Base-by-base conservation (phyloP, 129 eudicot genomes). In the Scalesia atractyloides region DNA sequence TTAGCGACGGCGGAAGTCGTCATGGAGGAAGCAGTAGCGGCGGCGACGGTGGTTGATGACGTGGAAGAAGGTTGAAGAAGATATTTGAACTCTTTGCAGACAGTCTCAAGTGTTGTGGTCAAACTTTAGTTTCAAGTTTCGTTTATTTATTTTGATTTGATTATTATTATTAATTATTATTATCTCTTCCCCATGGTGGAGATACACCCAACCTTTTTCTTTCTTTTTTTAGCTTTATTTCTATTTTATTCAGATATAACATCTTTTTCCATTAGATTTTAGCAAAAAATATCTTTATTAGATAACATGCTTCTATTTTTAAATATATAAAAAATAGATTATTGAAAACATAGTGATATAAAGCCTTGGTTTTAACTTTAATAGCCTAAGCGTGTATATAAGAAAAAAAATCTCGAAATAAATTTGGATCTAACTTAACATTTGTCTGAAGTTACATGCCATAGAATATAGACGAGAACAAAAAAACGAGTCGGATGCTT, bases 41-140 rank as follows among this genome's bases (percentile, higher is more conserved):
- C 8, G 52, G 64, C 15, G 43, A 15, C 18, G 24, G 76, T 22
- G 67, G 67, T 70, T 14, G n/a, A 24, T 1, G 20, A 49, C 3
- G 3, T 18, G 22, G 65, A 64, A 16, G 59, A 58, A 33, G 50
- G 48, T 30, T 73, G 62, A 48, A 73, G 77, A 47, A 30, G 34
- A 30, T 30, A 39, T 39, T 39, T 39, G 44, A 39, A 36, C 34
- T 44, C 49, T 51, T 52, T 18, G 18, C 7, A 48, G 1, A 5
- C 24, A 14, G 10, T 14, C 30, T 18, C 13, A 69, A 51, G 30
- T 13, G 33, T 60, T 69, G 26, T 59, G 60, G 60, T 73, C 14
- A 60, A 59, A 73, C 69, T 73, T 73, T 50, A 36, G 17, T 14
- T 50, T 61, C n/a, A 73, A 73, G 70, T 61, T 36, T 73, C 77